Evolutionary conservation across 2,329 filamentous ascomycete genomes (phyloP).

Genomic region (Exserohilum turcica): DNA sequence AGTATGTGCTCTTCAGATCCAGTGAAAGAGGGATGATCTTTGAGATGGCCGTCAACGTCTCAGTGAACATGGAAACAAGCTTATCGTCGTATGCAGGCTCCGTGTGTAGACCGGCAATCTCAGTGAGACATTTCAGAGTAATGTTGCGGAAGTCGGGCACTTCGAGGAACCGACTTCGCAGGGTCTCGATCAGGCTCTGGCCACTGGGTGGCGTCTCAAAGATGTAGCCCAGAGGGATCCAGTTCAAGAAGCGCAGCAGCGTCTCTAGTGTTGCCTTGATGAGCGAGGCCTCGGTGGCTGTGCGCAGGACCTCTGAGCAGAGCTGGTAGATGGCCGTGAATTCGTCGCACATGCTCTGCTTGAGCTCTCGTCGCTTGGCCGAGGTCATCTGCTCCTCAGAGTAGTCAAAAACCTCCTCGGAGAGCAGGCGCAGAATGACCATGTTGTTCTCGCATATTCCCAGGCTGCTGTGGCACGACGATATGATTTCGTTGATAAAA

Average conservation of each 20-base stretch:
- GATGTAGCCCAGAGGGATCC: constrained; percentile 98
- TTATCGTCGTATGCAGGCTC: constrained; percentile 90
- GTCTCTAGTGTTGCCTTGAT: constrained; percentile 98
- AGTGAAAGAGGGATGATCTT: constrained; percentile 90
- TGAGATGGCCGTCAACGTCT: constrained; percentile 89
- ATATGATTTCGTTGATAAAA: constrained; percentile 99
- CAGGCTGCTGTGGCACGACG: constrained; percentile 90
- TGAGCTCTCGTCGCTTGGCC: constrained; percentile 91
- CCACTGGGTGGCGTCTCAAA: constrained; percentile 80
- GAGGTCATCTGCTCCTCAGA: constrained; percentile 99
- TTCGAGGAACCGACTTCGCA: constrained; percentile 90
- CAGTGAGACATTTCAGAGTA: constrained; percentile 93
- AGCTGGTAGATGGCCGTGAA: constrained; percentile 98
- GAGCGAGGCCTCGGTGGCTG: constrained; percentile 83
- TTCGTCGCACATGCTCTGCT: constrained; percentile 98
- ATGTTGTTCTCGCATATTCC: constrained; percentile 99
- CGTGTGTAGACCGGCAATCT: constrained; percentile 92
- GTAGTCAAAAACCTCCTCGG: constrained; percentile 98
- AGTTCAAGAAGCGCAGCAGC: constrained; percentile 94
- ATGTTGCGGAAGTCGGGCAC: constrained; percentile 95
- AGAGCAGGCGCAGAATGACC: constrained; percentile 92
- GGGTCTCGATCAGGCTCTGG: constrained; percentile 79
- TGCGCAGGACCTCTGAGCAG: constrained; percentile 92
- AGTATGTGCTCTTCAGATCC: constrained; percentile 89
- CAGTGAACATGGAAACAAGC: constrained; percentile 97